Percentiles rank a stretch among this genome's conserved stretches.
Conservation (phyloP, 805 yeast genomes). For the Candida fluviatilis region DNA sequence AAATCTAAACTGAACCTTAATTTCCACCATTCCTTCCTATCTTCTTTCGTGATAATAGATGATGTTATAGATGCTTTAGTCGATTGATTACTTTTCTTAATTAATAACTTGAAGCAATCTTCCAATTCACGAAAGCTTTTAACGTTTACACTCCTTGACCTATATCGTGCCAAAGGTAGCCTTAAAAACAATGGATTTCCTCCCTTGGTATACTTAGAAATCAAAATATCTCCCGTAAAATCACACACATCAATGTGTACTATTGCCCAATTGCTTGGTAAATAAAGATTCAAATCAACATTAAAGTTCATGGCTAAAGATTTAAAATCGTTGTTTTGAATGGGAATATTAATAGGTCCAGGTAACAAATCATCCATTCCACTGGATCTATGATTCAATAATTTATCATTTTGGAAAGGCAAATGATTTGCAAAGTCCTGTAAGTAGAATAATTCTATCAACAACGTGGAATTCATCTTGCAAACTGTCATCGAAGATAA, state of each 20-base stretch:
- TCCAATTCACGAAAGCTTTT: constrained; percentile 42
- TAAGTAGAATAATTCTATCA: constrained; percentile 15
- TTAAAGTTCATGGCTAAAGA: constrained; percentile 5
- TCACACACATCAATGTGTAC: constrained; percentile 60
- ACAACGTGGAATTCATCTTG: constrained; percentile 10
- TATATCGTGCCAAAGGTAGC: constrained; percentile 55
- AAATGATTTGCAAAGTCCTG: constrained; percentile 17
- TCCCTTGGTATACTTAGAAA: constrained; percentile 41
- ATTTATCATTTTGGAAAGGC: constrained; percentile 18
- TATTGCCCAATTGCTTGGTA: constrained; percentile 47
- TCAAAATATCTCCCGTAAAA: constrained; percentile 51
- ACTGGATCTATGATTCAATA: constrained; percentile 9
- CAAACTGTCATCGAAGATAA: constrained; percentile 19
- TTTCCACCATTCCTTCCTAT: constrained; percentile 76
- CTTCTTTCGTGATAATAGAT: constrained; percentile 50
- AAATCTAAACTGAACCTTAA: constrained; percentile 59
- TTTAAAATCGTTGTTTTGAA: constrained; percentile 6
- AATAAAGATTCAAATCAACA: constrained; percentile 6
- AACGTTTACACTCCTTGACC: constrained; percentile 32
- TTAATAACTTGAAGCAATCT: constrained; percentile 36
- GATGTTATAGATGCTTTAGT: constrained; percentile 54
- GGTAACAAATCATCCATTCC: constrained; percentile 11
- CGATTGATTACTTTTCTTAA: constrained; percentile 56
- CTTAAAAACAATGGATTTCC: constrained; percentile 45
- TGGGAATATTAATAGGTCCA: constrained; percentile 3